Evolutionary conservation across 73 alveolate species (phyloP).

Genomic region (Paramecium bursaria): DNA sequence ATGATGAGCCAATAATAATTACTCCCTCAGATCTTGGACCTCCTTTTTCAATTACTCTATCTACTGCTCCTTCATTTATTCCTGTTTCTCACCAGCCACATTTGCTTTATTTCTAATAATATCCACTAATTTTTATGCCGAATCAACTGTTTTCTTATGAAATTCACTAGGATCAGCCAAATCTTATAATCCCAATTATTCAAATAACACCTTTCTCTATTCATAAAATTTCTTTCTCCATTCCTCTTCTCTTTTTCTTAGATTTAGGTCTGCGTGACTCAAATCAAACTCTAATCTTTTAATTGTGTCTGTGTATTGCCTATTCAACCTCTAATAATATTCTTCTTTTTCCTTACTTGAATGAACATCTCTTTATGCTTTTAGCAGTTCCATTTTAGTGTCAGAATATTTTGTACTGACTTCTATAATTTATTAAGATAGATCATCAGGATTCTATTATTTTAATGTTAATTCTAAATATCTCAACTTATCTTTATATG

Average conservation of each 20-base stretch:
- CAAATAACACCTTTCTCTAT: constrained; percentile 51
- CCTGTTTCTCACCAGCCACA: neutral
- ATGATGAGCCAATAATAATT: no score
- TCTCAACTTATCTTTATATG: constrained; percentile 36
- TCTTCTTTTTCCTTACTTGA: constrained; percentile 29
- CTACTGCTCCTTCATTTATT: constrained; percentile 16
- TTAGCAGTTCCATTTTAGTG: constrained; percentile 40
- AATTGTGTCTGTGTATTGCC: constrained; percentile 41
- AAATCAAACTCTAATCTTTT: constrained; percentile 44
- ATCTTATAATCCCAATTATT: constrained; percentile 43
- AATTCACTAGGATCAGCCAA: constrained; percentile 20
- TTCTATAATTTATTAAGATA: constrained; percentile 42
- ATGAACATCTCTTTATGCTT: constrained; percentile 21
- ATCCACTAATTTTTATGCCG: neutral
- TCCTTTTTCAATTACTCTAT: constrained; percentile 36
- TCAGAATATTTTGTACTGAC: constrained; percentile 51
- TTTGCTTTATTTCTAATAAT: neutral
- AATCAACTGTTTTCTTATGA: constrained; percentile 23
- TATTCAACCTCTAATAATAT: constrained; percentile 52
- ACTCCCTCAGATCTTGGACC: no score
- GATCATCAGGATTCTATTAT: constrained; percentile 45
- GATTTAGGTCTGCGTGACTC: constrained; percentile 33
- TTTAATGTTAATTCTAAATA: constrained; percentile 1
- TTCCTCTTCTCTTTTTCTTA: constrained; percentile 59
- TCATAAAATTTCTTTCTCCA: constrained; percentile 55